A percentile compares a stretch with the other conserved stretches of the same genome.
Conservation (phyloP, 768 basidiomycete species). For the Boletus coccyginus region DNA sequence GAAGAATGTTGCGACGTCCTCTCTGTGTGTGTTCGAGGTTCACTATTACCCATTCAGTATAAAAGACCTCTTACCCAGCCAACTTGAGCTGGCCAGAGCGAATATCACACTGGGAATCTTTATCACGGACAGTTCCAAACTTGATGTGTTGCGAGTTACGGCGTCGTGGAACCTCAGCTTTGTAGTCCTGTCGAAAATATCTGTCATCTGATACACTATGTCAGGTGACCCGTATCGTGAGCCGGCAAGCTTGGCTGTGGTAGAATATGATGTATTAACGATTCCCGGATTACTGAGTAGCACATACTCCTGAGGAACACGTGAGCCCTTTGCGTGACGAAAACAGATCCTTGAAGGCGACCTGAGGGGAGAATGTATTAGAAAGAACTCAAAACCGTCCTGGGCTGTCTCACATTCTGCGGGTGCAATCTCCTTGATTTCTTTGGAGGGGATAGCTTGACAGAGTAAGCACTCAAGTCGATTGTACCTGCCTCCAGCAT, state of each 20-base stretch:
- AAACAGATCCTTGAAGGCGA: constrained; percentile 37
- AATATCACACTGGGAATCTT: constrained; percentile 34
- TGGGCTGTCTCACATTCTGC: constrained; percentile 24
- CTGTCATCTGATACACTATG: constrained; percentile 32
- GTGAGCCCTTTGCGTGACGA: constrained; percentile 31
- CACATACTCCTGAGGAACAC: constrained; percentile 27
- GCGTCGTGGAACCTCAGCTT: constrained; percentile 40
- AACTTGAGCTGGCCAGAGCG: constrained; percentile 37
- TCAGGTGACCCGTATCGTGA: constrained; percentile 29
- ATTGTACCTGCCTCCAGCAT: constrained; percentile 43
- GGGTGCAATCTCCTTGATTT: constrained; percentile 36
- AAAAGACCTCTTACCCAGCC: constrained; percentile 29
- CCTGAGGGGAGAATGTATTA: constrained; percentile 21
- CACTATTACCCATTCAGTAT: neutral
- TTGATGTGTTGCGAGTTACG: constrained; percentile 35
- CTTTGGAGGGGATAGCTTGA: constrained; percentile 17
- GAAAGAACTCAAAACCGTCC: neutral
- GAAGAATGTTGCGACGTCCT: constrained; percentile 39
- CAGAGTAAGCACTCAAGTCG: constrained; percentile 37
- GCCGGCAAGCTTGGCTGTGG: constrained; percentile 27
- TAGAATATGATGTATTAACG: neutral
- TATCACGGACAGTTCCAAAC: constrained; percentile 38
- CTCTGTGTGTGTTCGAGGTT: constrained; percentile 15
- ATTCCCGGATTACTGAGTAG: neutral
- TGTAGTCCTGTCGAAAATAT: constrained; percentile 34